A percentile compares a stretch with the other conserved stretches of the same genome.
These are phyloP conservation scores for Tagetes erecta DNA, from an alignment of 129 eudicot species.

Conservation along the genomic window DNA sequence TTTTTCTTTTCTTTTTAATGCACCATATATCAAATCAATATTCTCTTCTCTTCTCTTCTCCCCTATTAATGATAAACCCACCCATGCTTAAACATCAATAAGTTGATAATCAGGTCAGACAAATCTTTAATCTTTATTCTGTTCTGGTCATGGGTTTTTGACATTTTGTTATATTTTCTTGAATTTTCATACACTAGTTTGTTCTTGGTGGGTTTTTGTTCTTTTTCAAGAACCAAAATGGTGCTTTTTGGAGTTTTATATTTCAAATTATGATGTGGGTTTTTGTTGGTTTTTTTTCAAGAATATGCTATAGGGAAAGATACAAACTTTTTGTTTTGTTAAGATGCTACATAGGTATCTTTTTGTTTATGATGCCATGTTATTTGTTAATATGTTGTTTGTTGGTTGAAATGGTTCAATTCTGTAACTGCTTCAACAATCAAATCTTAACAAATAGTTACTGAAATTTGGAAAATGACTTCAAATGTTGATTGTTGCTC, in stretches of 20 bases:
- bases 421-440: conserved; percentile 8
- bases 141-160: background rate
- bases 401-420: conserved; percentile 13
- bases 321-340: conserved; percentile 20
- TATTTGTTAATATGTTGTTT: conserved; percentile 16
- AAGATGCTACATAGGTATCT: conserved; percentile 24
- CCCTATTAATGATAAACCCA: no score
- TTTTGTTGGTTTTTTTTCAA: conserved; percentile 8
- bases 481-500: conserved; percentile 2
- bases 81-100: no score
- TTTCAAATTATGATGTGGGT: background rate
- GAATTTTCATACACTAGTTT: background rate
- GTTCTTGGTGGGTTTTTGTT: background rate
- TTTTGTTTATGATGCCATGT: background rate
- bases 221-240: conserved; percentile 5
- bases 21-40: no score
- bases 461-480: background rate
- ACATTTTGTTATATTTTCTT: background rate
- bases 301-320: conserved; percentile 22
- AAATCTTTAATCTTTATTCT: conserved; percentile 21
- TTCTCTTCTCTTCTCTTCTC: no score
- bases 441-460: background rate
- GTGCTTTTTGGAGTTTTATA: background rate
- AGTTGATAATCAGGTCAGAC: conserved; percentile 22
- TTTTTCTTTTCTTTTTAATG: background rate